Percentiles rank a stretch among this genome's conserved stretches.
Evolutionary conservation across 495 filamentous ascomycete genomes (phyloP).

Genomic region (Aspergillus bertholletiae): DNA sequence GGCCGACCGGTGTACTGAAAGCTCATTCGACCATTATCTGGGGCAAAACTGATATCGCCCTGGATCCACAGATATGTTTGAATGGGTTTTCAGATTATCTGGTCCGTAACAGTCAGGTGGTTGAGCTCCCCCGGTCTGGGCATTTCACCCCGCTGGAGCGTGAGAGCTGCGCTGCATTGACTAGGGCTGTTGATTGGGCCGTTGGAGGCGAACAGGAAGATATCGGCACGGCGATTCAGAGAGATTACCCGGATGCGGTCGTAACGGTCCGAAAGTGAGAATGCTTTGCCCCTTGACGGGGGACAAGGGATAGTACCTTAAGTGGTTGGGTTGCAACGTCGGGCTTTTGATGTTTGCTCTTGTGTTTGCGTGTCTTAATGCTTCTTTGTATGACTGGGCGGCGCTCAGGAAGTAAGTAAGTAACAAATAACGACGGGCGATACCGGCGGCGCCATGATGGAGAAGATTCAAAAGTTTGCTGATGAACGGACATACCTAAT

Average conservation of each 20-base stretch:
- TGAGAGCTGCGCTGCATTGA: conserved; percentile 33
- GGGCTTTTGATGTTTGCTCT: background rate
- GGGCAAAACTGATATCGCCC: conserved; percentile 45
- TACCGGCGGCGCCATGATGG: too few species aligned
- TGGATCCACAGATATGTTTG: conserved; percentile 35
- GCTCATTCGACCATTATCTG: conserved; percentile 49
- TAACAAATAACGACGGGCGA: too few species aligned
- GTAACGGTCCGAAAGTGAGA: conserved; percentile 32
- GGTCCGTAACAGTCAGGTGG: conserved; percentile 33
- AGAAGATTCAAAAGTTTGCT: background rate
- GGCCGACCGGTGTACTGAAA: conserved; percentile 40
- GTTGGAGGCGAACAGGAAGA: conserved; percentile 36
- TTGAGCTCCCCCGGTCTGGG: conserved; percentile 35
- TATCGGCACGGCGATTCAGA: conserved; percentile 24
- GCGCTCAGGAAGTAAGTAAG: too few species aligned
- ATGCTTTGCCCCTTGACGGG: background rate
- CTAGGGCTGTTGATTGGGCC: conserved; percentile 34
- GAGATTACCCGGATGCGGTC: conserved; percentile 27
- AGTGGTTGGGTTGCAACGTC: too few species aligned
- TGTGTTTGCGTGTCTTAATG: too few species aligned
- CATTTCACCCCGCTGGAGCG: conserved; percentile 43
- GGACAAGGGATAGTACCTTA: too few species aligned
- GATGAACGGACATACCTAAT: background rate
- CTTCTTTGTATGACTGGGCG: too few species aligned
- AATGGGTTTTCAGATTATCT: conserved; percentile 44